Percentiles rank a stretch among this genome's conserved stretches.
Evolutionary conservation across 1,284 basidiomycete species (phyloP).

Genomic region (Cronartium ribicola): DNA sequence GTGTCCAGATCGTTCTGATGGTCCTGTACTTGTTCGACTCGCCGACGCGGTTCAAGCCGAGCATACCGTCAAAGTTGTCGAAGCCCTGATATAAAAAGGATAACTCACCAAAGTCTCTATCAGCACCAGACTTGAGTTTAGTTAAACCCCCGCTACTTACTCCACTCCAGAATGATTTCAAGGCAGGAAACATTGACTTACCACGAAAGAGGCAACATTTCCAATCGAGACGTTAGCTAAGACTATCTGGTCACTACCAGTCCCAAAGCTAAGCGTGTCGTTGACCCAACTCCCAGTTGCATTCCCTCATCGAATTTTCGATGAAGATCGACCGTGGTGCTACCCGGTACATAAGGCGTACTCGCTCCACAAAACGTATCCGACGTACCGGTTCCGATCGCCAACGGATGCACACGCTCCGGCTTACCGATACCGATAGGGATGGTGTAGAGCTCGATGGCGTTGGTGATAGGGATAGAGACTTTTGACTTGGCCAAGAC

Average conservation of each 20-base stretch:
- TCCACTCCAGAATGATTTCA: not conserved
- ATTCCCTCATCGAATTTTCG: not conserved
- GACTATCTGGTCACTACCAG: not conserved
- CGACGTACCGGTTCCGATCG: not conserved
- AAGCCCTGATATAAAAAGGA: not conserved
- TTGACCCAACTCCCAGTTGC: not conserved
- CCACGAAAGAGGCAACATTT: not conserved
- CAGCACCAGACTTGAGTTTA: not conserved
- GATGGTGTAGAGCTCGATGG: not conserved
- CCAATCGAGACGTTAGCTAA: not conserved
- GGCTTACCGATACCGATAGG: not conserved
- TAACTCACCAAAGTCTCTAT: not conserved
- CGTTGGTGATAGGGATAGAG: not conserved
- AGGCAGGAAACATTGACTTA: not conserved
- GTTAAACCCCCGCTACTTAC: not conserved
- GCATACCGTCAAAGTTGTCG: not conserved
- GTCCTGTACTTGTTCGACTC: not conserved
- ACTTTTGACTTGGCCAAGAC: not conserved
- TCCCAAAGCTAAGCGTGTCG: not conserved
- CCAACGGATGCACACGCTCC: not conserved
- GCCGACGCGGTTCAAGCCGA: not conserved
- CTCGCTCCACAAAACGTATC: not conserved
- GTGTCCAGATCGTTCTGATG: not conserved
- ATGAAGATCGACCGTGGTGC: not conserved
- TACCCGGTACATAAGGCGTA: not conserved